Base-by-base conservation (phyloP, 371 early-diverging fungal genomes). In the Syncephalastrum monosporum region DNA sequence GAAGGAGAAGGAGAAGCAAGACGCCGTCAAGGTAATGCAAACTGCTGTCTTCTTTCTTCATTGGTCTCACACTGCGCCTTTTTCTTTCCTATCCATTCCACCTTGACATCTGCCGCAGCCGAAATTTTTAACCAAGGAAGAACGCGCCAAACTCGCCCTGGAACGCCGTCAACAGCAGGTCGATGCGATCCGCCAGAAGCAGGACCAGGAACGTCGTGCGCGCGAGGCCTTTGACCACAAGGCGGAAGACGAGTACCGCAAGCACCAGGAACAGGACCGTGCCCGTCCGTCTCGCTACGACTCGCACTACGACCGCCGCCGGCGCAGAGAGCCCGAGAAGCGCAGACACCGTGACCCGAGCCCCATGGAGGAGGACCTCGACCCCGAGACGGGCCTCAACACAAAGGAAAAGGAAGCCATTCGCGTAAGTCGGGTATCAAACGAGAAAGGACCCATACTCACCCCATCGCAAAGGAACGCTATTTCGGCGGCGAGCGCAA, bases 81-180 rank as follows among this genome's bases (percentile, higher is more conserved):
- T 29, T 29, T 29, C 7, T 7, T 7, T 29, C 7, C 29, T 29
- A 4, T 29, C 2, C 2, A 19, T 10, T 47, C 7, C 42, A 21
- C 21, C n/a, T 33, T 33, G 2, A 5, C 3, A 33, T 10, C 38
- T 33, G 38, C 38, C 38, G 38, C 38, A 87, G 85, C 92, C 93
- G 1, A 90, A 87, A 60, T 97, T 96, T 55, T 63, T 97, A 56
- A 90, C 91, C 13, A 97, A 97, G 67, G 94, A 90, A 66, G 91
- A 97, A 64, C 84, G 97, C n/a, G 91, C 89, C 4, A 79, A 88
- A 57, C 51, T 91, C 16, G 98, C 98, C 1, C 65, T 97, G 47
- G 92, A 95, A 55, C 79, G 80, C 38, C 78, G 93, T 27, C 88
- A 91, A 65, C 81, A 83, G 55, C 91, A 95, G 62, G 93, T 93